Evolutionary conservation across 306 rosid genomes (phyloP), one percentile per base, ranked within the genome.

Genomic region (Vigna unguiculata): DNA sequence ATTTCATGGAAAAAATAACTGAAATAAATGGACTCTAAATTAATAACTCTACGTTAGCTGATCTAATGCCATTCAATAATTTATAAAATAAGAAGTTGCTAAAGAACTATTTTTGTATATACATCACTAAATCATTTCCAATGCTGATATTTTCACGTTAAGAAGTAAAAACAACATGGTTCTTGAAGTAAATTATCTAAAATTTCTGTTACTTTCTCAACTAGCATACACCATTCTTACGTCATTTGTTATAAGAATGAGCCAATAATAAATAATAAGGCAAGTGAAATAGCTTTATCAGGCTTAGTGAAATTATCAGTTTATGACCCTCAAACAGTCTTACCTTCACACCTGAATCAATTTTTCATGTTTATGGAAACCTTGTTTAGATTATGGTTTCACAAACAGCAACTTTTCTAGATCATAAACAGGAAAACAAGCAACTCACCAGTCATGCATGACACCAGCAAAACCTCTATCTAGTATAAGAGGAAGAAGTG

Each of bases 381-480:
- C 25, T 80, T 67, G 70, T 53, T 60, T 67, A 72, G 40, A 73
- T 53, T 49, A 60, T 13, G 1, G 51, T 19, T 1, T 20, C 32
- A 20, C 67, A 72, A 53, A 67, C 66, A 68, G 69, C 38, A 38
- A 63, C 71, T 17, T 66, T 47, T 24, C 30, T 19, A 62, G 24
- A 47, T 62, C 78, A 57, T 71, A 68, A 69, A 67, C 43, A 38
- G 43, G 7, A 38, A 7, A 38, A 38, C 69, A 43, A 74, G 76
- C 20, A 69, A 87, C 96, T 85, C 74, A 93, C 99, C 98, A 96
- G 72, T 96, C 96, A 82, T 96, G 99, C 82, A 86, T 81, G 80
- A 87, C 98, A 75, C 99, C 99, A 38, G 97, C 87, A 80, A 89
- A 91, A 80, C 98, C 99, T 85, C 88, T 95, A 74, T 90, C 88